These are phyloP conservation scores for Kwoniella botswanensis DNA, from an alignment of 768 basidiomycete genomes.

Conservation along the genomic window DNA sequence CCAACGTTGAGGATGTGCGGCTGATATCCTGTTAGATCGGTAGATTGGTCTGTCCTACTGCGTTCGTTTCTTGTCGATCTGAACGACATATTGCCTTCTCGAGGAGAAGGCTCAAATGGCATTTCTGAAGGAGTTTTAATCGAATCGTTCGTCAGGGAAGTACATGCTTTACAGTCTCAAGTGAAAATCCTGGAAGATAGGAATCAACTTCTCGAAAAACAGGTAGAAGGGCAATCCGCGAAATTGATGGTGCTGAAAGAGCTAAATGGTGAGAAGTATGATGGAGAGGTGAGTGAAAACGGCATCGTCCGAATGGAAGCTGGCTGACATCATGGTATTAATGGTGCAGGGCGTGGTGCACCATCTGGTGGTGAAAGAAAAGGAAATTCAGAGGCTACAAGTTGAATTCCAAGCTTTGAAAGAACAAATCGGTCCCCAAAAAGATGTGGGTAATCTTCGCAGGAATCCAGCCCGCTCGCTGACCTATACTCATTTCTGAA, in stretches of 20 bases:
- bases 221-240: conserved; percentile 70
- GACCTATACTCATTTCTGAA: neutral
- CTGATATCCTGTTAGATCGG: conserved; percentile 6
- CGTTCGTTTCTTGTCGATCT: conserved; percentile 12
- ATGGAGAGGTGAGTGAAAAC: conserved; percentile 13
- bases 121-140: conserved; percentile 14
- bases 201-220: conserved; percentile 34
- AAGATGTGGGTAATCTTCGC: conserved; percentile 60
- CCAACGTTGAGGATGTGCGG: neutral
- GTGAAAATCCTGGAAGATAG: neutral
- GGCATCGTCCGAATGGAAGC: neutral
- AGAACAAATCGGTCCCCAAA: conserved; percentile 61
- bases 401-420: conserved; percentile 71
- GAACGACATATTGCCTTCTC: conserved; percentile 6
- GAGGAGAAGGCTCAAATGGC: neutral
- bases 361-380: conserved; percentile 81
- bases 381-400: conserved; percentile 75
- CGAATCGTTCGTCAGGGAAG: conserved; percentile 65
- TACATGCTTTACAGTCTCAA: conserved; percentile 64
- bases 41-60: conserved; percentile 10
- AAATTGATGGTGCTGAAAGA: conserved; percentile 59
- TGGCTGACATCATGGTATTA: neutral
- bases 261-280: conserved; percentile 11
- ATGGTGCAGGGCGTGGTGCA: conserved; percentile 77
- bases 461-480: no score